Base-by-base conservation (phyloP, 1,284 basidiomycete genomes). In the Pseudozyma sp. region DNA sequence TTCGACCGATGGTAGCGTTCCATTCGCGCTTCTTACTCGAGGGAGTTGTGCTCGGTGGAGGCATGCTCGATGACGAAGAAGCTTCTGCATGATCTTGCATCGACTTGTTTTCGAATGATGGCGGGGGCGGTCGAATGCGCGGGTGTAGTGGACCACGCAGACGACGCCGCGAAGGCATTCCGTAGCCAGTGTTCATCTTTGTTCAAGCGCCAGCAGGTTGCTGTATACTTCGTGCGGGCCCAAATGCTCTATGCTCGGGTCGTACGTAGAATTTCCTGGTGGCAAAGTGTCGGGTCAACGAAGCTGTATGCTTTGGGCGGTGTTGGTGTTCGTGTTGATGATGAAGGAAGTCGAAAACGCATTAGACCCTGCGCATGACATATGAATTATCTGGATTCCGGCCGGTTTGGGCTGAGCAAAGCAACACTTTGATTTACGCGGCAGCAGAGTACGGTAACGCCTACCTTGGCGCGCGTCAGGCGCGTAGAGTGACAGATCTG, bases 121-220 rank as follows among this genome's bases (percentile, higher is more conserved):
- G 25, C 1, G 59, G 61, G 6, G 54, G 59, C 12, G 65, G 53
- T 4, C 66, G 70, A 14, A 65, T 57, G 40, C 54, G 66, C 10
- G 66, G 61, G 43, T 74, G 70, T 19, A 74, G 66, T 1, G 70
- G 66, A 21, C 61, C 70, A 6, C 70, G 61, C 38, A 65, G 9
- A 13, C 59, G 53, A 35, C 70, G 61, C 56, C 70, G 52, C 11
- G 66, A 64, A 6, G 70, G 70, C 58, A 74, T 62, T 14, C 66
- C 66, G 42, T 74, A 74, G 21, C 70, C 66, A 9, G 61, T 65
- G 39, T 74, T 74, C 70, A 74, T 74, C 13, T 21, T 51, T 52
- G 42, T 14, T 11, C 48, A 39, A 13, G 19, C 34, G 43, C n/a
- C 35, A 12, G 42, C 31, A 14, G 16, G 25, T 13, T n/a, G 6